phyloP scores from a whole-genome alignment of 139 green algal genomes.

The Chlamydomonas applanata region DNA sequence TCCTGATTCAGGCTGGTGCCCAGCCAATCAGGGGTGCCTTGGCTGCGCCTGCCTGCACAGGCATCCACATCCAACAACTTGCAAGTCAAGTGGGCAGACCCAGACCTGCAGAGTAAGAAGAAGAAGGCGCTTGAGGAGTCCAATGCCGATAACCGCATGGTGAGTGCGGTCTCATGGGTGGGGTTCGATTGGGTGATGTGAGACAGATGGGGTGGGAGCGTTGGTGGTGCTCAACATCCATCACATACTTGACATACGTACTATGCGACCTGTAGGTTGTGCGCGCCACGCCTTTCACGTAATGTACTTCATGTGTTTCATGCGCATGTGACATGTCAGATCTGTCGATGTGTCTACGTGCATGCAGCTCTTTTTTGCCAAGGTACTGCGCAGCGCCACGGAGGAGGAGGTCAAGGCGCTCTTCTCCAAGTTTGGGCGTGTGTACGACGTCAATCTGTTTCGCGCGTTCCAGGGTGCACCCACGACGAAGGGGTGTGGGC shows the following conservation, averaged over 20 bases:
- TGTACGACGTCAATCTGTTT: constrained; percentile 65
- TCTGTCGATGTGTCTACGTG: background rate
- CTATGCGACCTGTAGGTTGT: too few species aligned
- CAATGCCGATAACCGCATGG: constrained; percentile 48
- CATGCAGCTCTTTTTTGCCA: constrained; percentile 59
- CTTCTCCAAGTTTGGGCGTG: constrained; percentile 46
- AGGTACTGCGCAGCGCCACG: constrained; percentile 48
- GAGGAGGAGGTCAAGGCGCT: constrained; percentile 53
- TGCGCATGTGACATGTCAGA: background rate
- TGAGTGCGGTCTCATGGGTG: too few species aligned
- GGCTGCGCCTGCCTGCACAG: background rate
- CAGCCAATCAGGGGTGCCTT: too few species aligned
- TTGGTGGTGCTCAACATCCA: background rate
- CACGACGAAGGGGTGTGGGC: constrained; percentile 55
- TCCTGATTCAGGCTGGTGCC: too few species aligned
- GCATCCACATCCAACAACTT: background rate
- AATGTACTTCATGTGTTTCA: too few species aligned
- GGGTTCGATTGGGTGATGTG: background rate
- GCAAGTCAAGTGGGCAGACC: constrained; percentile 49
- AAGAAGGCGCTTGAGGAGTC: constrained; percentile 47
- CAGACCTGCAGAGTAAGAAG: constrained; percentile 52
- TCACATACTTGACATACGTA: background rate
- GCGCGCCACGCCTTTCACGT: too few species aligned
- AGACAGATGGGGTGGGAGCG: too few species aligned
- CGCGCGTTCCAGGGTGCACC: constrained; percentile 54